Percentiles rank a stretch among this genome's conserved stretches.
These are phyloP conservation scores for Cyberlindnera petersonii DNA, from an alignment of 805 yeast genomes.

Conservation along the genomic window DNA sequence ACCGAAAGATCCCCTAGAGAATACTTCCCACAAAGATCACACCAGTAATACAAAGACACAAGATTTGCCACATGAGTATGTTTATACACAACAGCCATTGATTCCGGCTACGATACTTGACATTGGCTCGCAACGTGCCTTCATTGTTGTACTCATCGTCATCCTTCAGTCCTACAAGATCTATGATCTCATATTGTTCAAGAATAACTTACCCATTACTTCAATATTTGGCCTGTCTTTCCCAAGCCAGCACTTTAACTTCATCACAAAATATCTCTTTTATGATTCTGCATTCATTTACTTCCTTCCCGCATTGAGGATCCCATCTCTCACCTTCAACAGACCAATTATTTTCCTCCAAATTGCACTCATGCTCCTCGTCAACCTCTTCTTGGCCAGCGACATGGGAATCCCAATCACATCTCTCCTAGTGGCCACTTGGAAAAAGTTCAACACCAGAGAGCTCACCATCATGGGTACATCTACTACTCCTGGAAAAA, in stretches of 20 bases:
- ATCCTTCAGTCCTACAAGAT: conserved; percentile 84
- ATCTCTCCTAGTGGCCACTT: conserved; percentile 36
- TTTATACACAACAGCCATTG: conserved; percentile 31
- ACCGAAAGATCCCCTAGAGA: conserved; percentile 14
- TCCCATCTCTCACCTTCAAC: conserved; percentile 69
- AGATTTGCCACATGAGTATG: conserved; percentile 3
- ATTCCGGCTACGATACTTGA: conserved; percentile 68
- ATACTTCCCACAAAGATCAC: not conserved
- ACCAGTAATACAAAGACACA: not conserved
- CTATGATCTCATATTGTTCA: conserved; percentile 62
- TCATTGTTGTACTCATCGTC: conserved; percentile 60
- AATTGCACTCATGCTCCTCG: conserved; percentile 41
- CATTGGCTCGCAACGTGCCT: conserved; percentile 69
- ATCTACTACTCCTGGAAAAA: conserved; percentile 32
- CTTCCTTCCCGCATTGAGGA: conserved; percentile 66
- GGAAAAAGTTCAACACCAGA: conserved; percentile 40
- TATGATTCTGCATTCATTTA: conserved; percentile 71
- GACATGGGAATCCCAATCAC: conserved; percentile 47
- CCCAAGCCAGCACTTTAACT: conserved; percentile 49
- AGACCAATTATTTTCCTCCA: conserved; percentile 50
- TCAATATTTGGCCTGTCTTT: conserved; percentile 34
- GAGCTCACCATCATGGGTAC: conserved; percentile 54
- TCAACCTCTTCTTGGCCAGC: conserved; percentile 53
- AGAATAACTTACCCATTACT: conserved; percentile 37
- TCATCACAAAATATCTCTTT: conserved; percentile 65